phyloP scores from a whole-genome alignment of 2,329 filamentous ascomycete genomes.

The Aspergillus aculeatus region DNA sequence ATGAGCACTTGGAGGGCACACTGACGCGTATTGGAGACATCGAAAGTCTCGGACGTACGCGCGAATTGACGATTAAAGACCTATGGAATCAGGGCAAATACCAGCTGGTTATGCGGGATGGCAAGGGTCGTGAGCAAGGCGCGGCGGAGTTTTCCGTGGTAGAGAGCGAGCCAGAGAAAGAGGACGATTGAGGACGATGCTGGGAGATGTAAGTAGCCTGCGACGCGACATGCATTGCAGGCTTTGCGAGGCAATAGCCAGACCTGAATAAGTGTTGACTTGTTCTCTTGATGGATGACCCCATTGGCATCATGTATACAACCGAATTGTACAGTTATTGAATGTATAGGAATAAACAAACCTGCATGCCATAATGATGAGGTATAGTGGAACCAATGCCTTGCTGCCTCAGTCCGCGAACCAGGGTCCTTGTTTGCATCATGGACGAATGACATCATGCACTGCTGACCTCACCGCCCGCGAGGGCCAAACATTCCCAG shows the following conservation, averaged over 20 bases:
- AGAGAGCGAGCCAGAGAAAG: conserved; percentile 32
- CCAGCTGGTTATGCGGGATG: conserved; percentile 55
- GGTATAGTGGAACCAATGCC: not conserved
- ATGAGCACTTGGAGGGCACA: conserved; percentile 77
- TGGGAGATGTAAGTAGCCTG: no score
- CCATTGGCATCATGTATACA: not conserved
- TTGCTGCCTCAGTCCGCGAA: not conserved
- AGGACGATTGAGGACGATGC: conserved; percentile 25
- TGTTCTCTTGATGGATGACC: not conserved
- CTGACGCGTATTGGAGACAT: conserved; percentile 86
- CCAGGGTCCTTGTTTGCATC: not conserved
- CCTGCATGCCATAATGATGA: no score
- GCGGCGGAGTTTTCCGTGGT: conserved; percentile 50
- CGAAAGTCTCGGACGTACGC: conserved; percentile 87
- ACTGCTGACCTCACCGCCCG: conserved; percentile 28
- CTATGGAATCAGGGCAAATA: conserved; percentile 83
- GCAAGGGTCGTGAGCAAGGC: conserved; percentile 48
- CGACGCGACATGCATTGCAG: no score
- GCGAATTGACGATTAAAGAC: conserved; percentile 93
- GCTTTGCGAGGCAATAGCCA: not conserved
- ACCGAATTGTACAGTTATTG: not conserved
- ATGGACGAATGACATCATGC: conserved; percentile 35
- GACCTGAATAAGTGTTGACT: not conserved
- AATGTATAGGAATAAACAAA: not conserved
- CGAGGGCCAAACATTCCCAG: conserved; percentile 12